Evolutionary conservation across 768 basidiomycete species (phyloP).

Genomic region (Tricholoma hemisulphureum): DNA sequence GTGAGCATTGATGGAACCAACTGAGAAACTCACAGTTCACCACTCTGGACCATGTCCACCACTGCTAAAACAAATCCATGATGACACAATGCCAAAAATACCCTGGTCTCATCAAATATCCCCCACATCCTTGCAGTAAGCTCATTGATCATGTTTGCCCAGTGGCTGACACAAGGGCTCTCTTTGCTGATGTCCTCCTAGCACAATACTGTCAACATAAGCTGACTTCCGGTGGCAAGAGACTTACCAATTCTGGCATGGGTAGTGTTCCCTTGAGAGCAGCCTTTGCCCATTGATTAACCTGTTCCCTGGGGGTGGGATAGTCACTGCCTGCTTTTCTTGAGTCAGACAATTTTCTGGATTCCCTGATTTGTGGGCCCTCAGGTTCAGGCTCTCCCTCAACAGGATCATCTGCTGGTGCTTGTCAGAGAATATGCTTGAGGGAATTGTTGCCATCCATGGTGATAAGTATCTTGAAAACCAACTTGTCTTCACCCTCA

Average conservation of each 20-base stretch:
- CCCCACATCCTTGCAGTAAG: conserved; percentile 21
- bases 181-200: conserved; percentile 3
- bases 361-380: background rate
- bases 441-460: conserved; percentile 32
- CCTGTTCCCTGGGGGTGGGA: conserved; percentile 15
- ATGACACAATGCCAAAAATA: conserved; percentile 24
- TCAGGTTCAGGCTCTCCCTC: background rate
- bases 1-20: background rate
- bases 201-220: background rate
- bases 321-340: conserved; percentile 12
- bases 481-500: conserved; percentile 19
- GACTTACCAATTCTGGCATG: background rate
- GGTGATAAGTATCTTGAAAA: conserved; percentile 17
- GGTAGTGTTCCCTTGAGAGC: conserved; percentile 4
- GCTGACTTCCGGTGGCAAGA: background rate
- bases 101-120: conserved; percentile 27
- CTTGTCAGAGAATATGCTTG: conserved; percentile 13
- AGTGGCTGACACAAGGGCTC: conserved; percentile 18
- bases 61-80: conserved; percentile 21
- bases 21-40: conserved; percentile 21
- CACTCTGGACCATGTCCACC: conserved; percentile 19
- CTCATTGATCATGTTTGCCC: conserved; percentile 21
- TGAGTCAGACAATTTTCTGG: conserved; percentile 12
- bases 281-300: conserved; percentile 20
- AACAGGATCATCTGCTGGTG: background rate